Conservation (phyloP, 257 asterid species). For the Coffea canephora region DNA sequence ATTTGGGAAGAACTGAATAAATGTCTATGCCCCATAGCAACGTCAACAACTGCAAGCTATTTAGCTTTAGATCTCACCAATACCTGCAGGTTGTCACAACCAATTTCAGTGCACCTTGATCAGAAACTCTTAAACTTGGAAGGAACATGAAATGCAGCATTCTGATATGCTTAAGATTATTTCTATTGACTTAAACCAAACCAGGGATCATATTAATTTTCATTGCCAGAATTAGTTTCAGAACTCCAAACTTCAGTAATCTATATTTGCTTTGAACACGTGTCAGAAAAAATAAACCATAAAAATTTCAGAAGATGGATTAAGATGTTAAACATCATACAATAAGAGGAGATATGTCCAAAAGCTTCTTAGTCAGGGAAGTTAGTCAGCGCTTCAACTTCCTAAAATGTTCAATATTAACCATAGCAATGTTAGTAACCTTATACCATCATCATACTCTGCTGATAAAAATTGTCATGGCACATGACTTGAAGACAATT, state of each 20-base stretch:
- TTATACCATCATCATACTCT: not conserved
- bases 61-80: constrained; percentile 10
- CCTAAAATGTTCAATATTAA: not conserved
- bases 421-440: not conserved
- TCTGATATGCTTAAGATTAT: not conserved
- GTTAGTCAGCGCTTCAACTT: not conserved
- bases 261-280: not conserved
- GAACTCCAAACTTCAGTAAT: not conserved
- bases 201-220: not conserved
- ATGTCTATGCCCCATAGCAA: constrained; percentile 65
- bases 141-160: not conserved
- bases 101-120: not conserved
- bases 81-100: constrained; percentile 16
- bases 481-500: not conserved
- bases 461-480: not conserved
- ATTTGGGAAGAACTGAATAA: constrained; percentile 50
- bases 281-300: not conserved
- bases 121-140: not conserved
- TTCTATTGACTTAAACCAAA: not conserved
- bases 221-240: not conserved
- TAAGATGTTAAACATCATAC: not conserved
- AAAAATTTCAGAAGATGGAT: not conserved
- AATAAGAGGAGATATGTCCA: not conserved
- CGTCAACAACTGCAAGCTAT: not conserved
- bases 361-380: not conserved